phyloP scores from a whole-genome alignment of 805 yeast genomes.

The Pichia rugopelliculosa region DNA sequence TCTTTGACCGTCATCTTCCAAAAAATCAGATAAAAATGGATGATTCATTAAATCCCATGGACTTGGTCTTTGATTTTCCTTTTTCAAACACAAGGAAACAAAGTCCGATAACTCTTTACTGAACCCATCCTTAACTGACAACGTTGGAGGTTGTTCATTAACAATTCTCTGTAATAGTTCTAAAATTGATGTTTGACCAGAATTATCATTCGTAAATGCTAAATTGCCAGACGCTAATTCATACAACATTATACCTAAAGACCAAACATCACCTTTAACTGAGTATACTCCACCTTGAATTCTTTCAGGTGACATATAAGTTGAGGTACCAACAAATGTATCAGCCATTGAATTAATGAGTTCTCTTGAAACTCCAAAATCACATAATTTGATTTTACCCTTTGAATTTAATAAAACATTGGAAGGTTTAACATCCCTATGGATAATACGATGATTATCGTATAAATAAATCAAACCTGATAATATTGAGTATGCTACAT shows the following conservation, averaged over 20 bases:
- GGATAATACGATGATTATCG: constrained; percentile 79
- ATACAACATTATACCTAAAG: constrained; percentile 81
- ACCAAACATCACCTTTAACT: constrained; percentile 97
- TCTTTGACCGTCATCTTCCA: constrained; percentile 27
- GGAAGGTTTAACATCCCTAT: constrained; percentile 93
- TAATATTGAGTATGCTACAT: constrained; percentile 67
- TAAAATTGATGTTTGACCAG: constrained; percentile 53
- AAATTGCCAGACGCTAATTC: constrained; percentile 83
- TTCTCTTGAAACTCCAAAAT: constrained; percentile 93
- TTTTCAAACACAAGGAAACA: constrained; percentile 65
- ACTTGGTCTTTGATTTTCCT: constrained; percentile 65
- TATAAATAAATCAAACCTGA: constrained; percentile 79
- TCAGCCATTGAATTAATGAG: constrained; percentile 91
- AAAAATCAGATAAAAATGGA: constrained; percentile 25
- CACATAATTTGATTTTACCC: constrained; percentile 89
- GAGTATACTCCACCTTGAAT: constrained; percentile 92
- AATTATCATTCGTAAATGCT: constrained; percentile 57
- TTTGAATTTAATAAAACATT: constrained; percentile 80
- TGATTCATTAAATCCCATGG: constrained; percentile 60
- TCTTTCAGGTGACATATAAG: constrained; percentile 96
- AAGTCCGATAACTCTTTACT: constrained; percentile 52
- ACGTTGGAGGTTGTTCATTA: constrained; percentile 80
- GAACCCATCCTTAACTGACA: constrained; percentile 39
- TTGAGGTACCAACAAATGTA: constrained; percentile 96
- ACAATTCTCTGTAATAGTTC: constrained; percentile 90